Percentiles rank a stretch among this genome's conserved stretches.
Evolutionary conservation across 768 basidiomycete species (phyloP).

Genomic region (Boletus speciosus): DNA sequence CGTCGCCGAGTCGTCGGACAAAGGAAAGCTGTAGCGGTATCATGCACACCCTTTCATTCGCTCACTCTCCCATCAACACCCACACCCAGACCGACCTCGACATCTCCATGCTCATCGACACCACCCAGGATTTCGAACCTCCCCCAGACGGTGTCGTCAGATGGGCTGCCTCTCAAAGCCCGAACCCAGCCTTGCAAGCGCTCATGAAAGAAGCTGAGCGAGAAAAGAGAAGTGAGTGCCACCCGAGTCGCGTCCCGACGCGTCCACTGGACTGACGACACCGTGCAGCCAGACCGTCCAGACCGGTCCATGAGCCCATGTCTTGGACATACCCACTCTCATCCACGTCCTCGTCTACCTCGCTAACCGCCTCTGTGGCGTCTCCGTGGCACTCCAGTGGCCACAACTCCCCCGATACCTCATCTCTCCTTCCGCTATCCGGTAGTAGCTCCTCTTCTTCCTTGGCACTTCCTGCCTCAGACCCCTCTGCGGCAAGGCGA

Average conservation of each 20-base stretch:
- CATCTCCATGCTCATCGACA: conserved; percentile 14
- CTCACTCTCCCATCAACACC: neutral
- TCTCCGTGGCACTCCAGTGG: conserved; percentile 9
- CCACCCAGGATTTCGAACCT: conserved; percentile 5
- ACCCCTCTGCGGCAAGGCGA: neutral
- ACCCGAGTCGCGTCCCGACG: neutral
- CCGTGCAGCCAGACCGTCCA: conserved; percentile 16
- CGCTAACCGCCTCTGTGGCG: neutral
- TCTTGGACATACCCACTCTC: conserved; percentile 17
- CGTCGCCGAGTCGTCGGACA: neutral
- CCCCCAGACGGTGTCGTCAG: conserved; percentile 14
- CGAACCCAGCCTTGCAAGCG: conserved; percentile 21
- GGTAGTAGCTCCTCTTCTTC: conserved; percentile 2
- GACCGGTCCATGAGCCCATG: conserved; percentile 6
- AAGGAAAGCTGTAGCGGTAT: no score
- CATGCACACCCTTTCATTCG: neutral
- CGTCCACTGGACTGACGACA: neutral
- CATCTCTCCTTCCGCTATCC: conserved; percentile 6
- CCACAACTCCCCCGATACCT: conserved; percentile 1
- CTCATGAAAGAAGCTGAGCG: conserved; percentile 28
- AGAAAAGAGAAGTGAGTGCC: conserved; percentile 22
- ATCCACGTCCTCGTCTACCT: conserved; percentile 4
- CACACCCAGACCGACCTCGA: neutral
- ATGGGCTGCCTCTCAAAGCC: conserved; percentile 27
- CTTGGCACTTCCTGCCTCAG: conserved; percentile 2